A percentile compares a stretch with the other conserved stretches of the same genome.
phyloP scores from a whole-genome alignment of 2,329 filamentous ascomycete species.

The Fusarium sp. region DNA sequence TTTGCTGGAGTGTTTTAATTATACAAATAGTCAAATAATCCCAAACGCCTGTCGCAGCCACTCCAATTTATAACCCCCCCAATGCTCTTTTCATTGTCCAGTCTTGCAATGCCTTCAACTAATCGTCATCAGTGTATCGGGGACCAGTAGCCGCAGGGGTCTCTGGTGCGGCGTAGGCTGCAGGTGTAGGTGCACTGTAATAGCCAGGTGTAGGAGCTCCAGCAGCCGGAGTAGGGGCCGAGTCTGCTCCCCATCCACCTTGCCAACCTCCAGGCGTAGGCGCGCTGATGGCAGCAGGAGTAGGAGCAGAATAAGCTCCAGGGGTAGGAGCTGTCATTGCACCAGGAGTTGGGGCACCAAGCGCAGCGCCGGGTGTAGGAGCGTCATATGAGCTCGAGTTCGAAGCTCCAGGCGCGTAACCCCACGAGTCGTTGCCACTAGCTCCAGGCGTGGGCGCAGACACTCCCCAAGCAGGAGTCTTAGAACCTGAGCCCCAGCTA shows the following conservation, averaged over 20 bases:
- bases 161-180: slow-evolving; percentile 69
- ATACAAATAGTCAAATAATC: slow-evolving; percentile 35
- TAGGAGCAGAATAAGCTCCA: slow-evolving; percentile 75
- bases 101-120: slow-evolving; percentile 22
- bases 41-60: slow-evolving; percentile 41
- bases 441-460: slow-evolving; percentile 71
- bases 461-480: slow-evolving; percentile 80
- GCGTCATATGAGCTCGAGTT: slow-evolving; percentile 72
- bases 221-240: slow-evolving; percentile 75
- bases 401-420: slow-evolving; percentile 47
- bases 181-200: slow-evolving; percentile 74
- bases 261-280: slow-evolving; percentile 78
- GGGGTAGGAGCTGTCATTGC: slow-evolving; percentile 78
- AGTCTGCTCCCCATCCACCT: slow-evolving; percentile 70
- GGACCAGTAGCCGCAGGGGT: slow-evolving; percentile 72
- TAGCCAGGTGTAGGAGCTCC: slow-evolving; percentile 77
- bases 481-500: slow-evolving; percentile 76
- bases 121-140: slow-evolving; percentile 66
- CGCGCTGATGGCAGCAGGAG: slow-evolving; percentile 72
- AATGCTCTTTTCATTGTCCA: slow-evolving; percentile 8
- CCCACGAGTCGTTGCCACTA: slow-evolving; percentile 71
- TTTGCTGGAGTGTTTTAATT: slow-evolving; percentile 30
- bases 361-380: slow-evolving; percentile 73
- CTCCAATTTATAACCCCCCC: slow-evolving; percentile 9
- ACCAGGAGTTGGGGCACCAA: slow-evolving; percentile 71